These are phyloP conservation scores for Gossypium davidsonii DNA, from an alignment of 441 rosid species.

Conservation along the genomic window DNA sequence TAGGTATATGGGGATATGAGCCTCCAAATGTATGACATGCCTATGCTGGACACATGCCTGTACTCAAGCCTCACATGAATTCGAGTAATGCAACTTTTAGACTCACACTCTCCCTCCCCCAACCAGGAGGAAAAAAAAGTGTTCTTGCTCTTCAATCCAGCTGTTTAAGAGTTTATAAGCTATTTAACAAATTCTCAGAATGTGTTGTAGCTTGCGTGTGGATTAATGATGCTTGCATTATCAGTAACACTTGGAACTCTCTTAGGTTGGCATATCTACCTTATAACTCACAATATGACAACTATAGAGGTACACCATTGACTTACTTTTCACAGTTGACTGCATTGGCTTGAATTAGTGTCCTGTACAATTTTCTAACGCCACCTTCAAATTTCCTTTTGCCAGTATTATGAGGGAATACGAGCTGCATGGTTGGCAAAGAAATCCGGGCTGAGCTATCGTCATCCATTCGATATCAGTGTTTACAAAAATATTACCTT, in stretches of 20 bases:
- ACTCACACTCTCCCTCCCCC: background rate
- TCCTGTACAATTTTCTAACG: constrained; percentile 11
- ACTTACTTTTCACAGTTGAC: background rate
- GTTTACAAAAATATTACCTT: constrained; percentile 53
- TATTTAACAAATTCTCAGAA: background rate
- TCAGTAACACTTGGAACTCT: constrained; percentile 37
- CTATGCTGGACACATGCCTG: too few species aligned
- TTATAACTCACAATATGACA: constrained; percentile 45
- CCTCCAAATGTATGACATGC: too few species aligned
- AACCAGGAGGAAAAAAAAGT: background rate
- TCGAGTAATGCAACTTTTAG: background rate
- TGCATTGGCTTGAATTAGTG: background rate
- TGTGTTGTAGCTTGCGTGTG: constrained; percentile 30
- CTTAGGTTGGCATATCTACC: constrained; percentile 53
- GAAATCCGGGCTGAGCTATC: constrained; percentile 74
- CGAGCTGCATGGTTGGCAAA: constrained; percentile 73
- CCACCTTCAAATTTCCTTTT: constrained; percentile 10
- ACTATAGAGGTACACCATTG: constrained; percentile 42
- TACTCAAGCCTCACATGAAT: background rate
- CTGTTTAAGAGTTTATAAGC: background rate
- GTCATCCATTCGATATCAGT: constrained; percentile 56
- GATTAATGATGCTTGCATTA: constrained; percentile 31
- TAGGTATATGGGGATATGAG: too few species aligned
- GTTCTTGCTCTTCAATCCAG: background rate
- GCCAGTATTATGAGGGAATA: constrained; percentile 62